Base-by-base conservation (phyloP, 1,139 yeast species). In the Hyphopichia wangnamkhiaoensis region DNA sequence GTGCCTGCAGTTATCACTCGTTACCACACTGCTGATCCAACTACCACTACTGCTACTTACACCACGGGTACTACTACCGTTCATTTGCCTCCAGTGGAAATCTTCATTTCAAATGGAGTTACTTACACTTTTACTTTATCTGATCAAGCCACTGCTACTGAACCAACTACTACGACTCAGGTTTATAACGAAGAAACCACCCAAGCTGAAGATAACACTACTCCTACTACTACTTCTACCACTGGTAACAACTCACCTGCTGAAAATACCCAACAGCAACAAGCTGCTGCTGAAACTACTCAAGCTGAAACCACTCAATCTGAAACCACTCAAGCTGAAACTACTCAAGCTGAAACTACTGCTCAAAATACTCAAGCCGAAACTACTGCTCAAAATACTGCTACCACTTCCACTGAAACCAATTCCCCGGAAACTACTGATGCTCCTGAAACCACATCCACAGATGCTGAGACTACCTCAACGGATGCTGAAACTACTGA, bases 51-150 rank as follows among this genome's bases (percentile, higher is more conserved):
- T 1, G 65, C 73, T 40, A 74, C 79, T 17, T 68, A 69, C 46
- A 71, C 80, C 17, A 81, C 86, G 1, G 77, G 82, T 7, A 80
- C 85, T 5, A 73, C 81, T 32, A 74, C 85, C 8, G 66, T 77
- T 21, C 69, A 75, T 43, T 77, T 84, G 41, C 88, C 90, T 37
- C 80, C 88, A n/a, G 89, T 84, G 24, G 79, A 82, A 54, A 67
- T 81, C 31, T 68, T 82, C 35, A 72, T 84, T 39, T 78, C 84
- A 31, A 76, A 79, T 54, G 85, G 79, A 43, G 77, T 67, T 27
- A 79, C 86, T 29, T 79, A 72, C 48, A 83, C 90, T 7, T 67
- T 68, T 47, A 82, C 88, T 33, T 60, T 76, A 43, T 60, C 74
- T 24, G 60, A 59, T 18, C 55, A 56, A 24, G 64, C 68, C 40